Evolutionary conservation across 768 basidiomycete genomes (phyloP).

Genomic region (Tricholoma saponaceum): DNA sequence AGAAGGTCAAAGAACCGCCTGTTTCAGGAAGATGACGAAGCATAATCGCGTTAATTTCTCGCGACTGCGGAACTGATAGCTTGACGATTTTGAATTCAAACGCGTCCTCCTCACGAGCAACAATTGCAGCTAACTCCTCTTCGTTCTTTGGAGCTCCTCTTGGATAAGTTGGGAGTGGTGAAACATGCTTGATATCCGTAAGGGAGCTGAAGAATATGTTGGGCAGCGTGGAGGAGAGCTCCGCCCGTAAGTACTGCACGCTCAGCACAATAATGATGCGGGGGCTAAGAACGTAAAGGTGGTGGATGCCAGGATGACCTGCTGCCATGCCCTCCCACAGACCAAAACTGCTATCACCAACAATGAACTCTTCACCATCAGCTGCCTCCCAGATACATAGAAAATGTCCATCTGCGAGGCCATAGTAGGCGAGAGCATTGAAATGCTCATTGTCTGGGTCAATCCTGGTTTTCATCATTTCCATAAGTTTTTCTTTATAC

Average conservation of each 20-base stretch:
- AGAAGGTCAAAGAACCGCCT: neutral
- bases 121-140: neutral
- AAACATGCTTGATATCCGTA: neutral
- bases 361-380: neutral
- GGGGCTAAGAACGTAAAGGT: neutral
- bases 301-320: neutral
- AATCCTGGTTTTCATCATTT: neutral
- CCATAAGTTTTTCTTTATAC: neutral
- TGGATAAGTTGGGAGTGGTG: neutral
- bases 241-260: neutral
- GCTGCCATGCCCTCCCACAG: neutral
- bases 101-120: neutral
- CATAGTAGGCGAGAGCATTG: constrained; percentile 1
- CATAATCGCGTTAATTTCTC: neutral
- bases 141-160: neutral
- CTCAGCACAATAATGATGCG: neutral
- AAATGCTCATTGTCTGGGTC: neutral
- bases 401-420: neutral
- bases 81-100: neutral
- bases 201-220: neutral
- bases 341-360: constrained; percentile 6
- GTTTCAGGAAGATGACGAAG: neutral
- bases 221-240: neutral
- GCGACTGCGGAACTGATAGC: neutral
- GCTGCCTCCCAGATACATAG: neutral